Evolutionary conservation across 805 yeast species (phyloP).

Genomic region (Metschnikowia vanudenii): DNA sequence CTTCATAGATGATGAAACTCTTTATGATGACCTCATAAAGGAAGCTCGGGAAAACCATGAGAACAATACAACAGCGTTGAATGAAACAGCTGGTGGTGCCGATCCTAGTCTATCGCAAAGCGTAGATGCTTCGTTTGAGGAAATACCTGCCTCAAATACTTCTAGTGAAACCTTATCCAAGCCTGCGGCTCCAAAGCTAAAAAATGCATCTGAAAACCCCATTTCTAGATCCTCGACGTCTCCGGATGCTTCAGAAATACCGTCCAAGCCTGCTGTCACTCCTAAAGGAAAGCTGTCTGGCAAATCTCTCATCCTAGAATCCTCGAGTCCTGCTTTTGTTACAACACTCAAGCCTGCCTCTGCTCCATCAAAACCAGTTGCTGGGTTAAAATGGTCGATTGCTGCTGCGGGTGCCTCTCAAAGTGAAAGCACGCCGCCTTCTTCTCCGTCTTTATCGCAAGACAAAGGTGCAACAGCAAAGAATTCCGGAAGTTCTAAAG

Average conservation of each 20-base stretch:
- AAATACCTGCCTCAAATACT: background rate
- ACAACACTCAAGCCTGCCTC: conserved; percentile 54
- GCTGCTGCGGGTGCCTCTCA: conserved; percentile 44
- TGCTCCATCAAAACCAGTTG: conserved; percentile 52
- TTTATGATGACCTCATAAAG: conserved; percentile 42
- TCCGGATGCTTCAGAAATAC: conserved; percentile 1
- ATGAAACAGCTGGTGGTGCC: conserved; percentile 4
- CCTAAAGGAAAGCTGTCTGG: conserved; percentile 17
- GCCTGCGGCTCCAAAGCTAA: conserved; percentile 2
- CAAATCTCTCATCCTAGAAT: conserved; percentile 23
- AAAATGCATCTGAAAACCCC: conserved; percentile 4
- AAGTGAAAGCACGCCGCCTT: conserved; percentile 7
- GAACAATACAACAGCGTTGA: conserved; percentile 11
- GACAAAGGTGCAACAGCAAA: conserved; percentile 1
- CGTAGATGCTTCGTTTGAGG: conserved; percentile 5
- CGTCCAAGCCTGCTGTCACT: conserved; percentile 10
- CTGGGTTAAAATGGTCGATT: conserved; percentile 55
- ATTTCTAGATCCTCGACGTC: conserved; percentile 2
- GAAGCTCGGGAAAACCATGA: conserved; percentile 21
- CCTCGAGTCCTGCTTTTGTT: conserved; percentile 39
- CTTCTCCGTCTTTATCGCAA: conserved; percentile 3
- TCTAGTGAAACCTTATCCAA: conserved; percentile 1
- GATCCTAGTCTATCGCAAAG: conserved; percentile 6
- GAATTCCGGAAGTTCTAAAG: background rate
- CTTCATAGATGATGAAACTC: conserved; percentile 36